Evolutionary conservation across 306 rosid genomes (phyloP), one percentile per base, ranked within the genome.

Genomic region (Luffa acutangula): DNA sequence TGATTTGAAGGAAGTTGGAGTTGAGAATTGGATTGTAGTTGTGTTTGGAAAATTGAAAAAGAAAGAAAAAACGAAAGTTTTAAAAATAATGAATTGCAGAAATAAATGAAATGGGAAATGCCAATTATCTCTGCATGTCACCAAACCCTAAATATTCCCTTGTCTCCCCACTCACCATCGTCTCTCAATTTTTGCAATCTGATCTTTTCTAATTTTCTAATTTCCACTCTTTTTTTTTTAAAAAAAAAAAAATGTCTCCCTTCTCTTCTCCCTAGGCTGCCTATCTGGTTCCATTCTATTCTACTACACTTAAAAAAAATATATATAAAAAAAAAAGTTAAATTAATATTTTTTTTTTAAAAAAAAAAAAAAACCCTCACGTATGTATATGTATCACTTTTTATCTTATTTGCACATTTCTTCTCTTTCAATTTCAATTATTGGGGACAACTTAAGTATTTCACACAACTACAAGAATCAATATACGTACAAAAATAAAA

Each of bases 141-240:
- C 82, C 83, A 52, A 84, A 84, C 84, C 89, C 97, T 83, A 92
- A 89, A 90, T 89, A 89, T 92, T 92, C 96, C 84, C 21, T 83
- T 80, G 80, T 80, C 86, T 82, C 83, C 91, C 83, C 89, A 83
- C 90, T 87, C 85, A 77, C 86, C 81, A 87, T 88, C 87, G 79
- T 84, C 88, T 80, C 90, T 75, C n/a, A 15, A 65, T 14, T 52
- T 75, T 75, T 48, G 21, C 12, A 46, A 21, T 20, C 25, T 45
- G n/a, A n/a, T n/a, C 75, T 43, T 42, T 69, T 9, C 48, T 65
- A 25, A 25, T 25, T 39, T 65, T 36, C 31, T 64, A 64, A 6
- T 64, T 33, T 36, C 45, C 45, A 63, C 70, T 63, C 9, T 14
- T 36, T 15, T 34, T 65, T 7, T 53, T 49, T 49, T 4, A 0